Conservation (phyloP, 2,329 filamentous ascomycete species). For the Coniochaeta pulveracea region DNA sequence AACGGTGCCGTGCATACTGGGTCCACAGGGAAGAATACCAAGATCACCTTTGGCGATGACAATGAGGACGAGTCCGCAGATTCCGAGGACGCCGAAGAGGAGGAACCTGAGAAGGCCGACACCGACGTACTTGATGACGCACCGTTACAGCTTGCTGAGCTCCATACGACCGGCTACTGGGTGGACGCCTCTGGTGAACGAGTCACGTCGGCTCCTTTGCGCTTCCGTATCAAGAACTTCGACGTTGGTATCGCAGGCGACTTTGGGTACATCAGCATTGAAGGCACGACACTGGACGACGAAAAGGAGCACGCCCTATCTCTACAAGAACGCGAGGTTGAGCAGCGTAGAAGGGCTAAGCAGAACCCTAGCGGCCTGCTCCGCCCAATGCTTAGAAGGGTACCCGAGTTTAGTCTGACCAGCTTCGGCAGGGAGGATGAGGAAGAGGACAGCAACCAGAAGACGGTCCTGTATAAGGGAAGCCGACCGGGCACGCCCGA, state of each 20-base stretch:
- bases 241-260: slow-evolving; percentile 67
- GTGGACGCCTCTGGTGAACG: slow-evolving; percentile 57
- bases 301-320: slow-evolving; percentile 53
- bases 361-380: slow-evolving; percentile 20
- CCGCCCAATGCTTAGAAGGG: slow-evolving; percentile 20
- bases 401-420: slow-evolving; percentile 46
- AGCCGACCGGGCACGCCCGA: slow-evolving; percentile 19
- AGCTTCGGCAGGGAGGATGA: slow-evolving; percentile 36
- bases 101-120: slow-evolving; percentile 15
- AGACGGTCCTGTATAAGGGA: slow-evolving; percentile 20
- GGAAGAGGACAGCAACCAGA: slow-evolving; percentile 26
- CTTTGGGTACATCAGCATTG: slow-evolving; percentile 72
- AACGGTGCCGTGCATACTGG: slow-evolving; percentile 9
- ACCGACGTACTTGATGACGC: slow-evolving; percentile 23
- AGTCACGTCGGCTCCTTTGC: slow-evolving; percentile 53
- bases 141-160: slow-evolving; percentile 39
- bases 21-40: background rate
- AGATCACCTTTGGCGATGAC: slow-evolving; percentile 20
- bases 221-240: slow-evolving; percentile 74
- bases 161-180: slow-evolving; percentile 60
- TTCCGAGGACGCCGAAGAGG: slow-evolving; percentile 13
- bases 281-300: slow-evolving; percentile 71
- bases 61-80: slow-evolving; percentile 17
- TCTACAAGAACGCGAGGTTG: slow-evolving; percentile 35
- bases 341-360: slow-evolving; percentile 23